These are phyloP conservation scores for Mrakia gelida DNA, from an alignment of 768 basidiomycete genomes.

Conservation along the genomic window DNA sequence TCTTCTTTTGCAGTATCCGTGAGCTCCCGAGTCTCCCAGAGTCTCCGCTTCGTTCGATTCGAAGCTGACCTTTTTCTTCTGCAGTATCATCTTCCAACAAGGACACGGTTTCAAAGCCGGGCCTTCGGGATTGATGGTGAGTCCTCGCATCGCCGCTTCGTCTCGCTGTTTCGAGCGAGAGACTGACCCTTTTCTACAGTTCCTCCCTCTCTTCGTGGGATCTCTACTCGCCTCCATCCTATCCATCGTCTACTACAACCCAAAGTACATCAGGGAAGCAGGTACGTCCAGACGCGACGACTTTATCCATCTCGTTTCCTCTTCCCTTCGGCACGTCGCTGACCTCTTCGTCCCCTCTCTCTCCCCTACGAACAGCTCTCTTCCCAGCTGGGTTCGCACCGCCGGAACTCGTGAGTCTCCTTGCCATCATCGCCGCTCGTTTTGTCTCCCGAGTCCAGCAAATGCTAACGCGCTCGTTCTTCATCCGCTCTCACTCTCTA, in stretches of 20 bases:
- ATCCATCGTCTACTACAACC: background rate
- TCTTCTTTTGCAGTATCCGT: no score
- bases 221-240: background rate
- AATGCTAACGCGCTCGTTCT: background rate
- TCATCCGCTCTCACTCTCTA: background rate
- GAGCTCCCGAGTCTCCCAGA: no score
- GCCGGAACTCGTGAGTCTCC: constrained; percentile 33
- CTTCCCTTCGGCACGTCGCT: background rate
- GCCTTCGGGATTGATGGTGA: constrained; percentile 44
- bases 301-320: background rate
- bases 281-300: background rate
- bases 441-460: constrained; percentile 32
- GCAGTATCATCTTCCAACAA: constrained; percentile 38
- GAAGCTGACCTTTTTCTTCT: no score
- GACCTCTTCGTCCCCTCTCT: background rate
- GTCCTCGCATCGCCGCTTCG: constrained; percentile 37
- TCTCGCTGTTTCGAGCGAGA: constrained; percentile 38
- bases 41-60: no score
- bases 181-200: background rate
- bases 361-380: constrained; percentile 35
- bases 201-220: background rate
- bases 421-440: constrained; percentile 19
- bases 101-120: constrained; percentile 44
- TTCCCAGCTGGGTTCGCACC: constrained; percentile 33
- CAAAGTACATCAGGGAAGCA: background rate